Conservation (phyloP, 441 rosid species). For the Populus hybrid region DNA sequence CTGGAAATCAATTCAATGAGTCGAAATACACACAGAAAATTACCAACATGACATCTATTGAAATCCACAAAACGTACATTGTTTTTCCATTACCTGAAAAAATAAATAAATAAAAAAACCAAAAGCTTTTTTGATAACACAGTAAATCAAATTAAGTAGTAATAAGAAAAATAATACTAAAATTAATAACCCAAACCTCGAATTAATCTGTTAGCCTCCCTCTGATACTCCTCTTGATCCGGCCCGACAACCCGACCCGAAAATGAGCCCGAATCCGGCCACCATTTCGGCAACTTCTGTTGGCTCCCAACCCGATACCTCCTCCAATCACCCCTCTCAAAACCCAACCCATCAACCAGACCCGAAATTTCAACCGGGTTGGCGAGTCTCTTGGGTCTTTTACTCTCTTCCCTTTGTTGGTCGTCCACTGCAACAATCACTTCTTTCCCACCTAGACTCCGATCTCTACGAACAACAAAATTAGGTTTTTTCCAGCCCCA, state of each 20-base stretch:
- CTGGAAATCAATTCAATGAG: slow-evolving; percentile 58
- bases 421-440: slow-evolving; percentile 51
- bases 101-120: too few species aligned
- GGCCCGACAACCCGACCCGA: slow-evolving; percentile 23
- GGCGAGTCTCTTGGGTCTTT: slow-evolving; percentile 26
- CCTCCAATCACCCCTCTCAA: slow-evolving; percentile 29
- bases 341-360: slow-evolving; percentile 21
- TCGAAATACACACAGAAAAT: slow-evolving; percentile 27
- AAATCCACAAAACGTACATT: slow-evolving; percentile 19
- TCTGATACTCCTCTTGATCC: slow-evolving; percentile 61
- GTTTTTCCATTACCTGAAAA: slow-evolving; percentile 27
- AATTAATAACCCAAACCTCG: slow-evolving; percentile 45
- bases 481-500: slow-evolving; percentile 11
- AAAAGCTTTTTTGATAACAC: background rate
- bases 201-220: slow-evolving; percentile 75
- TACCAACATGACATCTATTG: slow-evolving; percentile 23
- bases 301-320: slow-evolving; percentile 25
- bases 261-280: slow-evolving; percentile 43
- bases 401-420: slow-evolving; percentile 13
- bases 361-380: slow-evolving; percentile 34
- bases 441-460: slow-evolving; percentile 93
- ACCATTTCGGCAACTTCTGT: slow-evolving; percentile 80
- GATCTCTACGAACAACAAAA: slow-evolving; percentile 71
- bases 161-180: background rate
- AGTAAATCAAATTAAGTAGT: background rate